Evolutionary conservation across 148 eudicot genomes (phyloP), one percentile per base, ranked within the genome.

Genomic region (Arbutus unedo): DNA sequence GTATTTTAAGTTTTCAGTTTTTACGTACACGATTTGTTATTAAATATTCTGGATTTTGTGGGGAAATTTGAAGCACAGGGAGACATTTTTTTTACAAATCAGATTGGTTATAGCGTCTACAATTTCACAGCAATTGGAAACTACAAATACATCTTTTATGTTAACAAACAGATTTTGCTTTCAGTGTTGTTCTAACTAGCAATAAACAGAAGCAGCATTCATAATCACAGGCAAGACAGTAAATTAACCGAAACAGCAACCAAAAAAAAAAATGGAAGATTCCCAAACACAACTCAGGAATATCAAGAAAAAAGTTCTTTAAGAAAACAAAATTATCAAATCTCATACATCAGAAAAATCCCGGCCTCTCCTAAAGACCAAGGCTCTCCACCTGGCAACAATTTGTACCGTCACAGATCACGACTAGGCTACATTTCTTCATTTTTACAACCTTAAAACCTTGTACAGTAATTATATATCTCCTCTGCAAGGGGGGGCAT

Each of bases 321-420:
- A 50, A 50, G 54, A 2, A 31, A 50, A 8, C 54, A 50, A 76
- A 78, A 57, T 54, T 71, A 56, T 59, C 50, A 73, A 81, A 50
- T 74, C 49, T 23, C 25, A 25, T 62, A 82, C 70, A 75, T 1
- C 0, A 6, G 72, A 14, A 62, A 81, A 56, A 23, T 74, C 59
- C 53, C 53, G 59, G 81, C 68, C 70, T 78, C 68, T 3, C 70
- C 70, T 43, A 57, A 55, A 78, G 21, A 72, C 47, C 57, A 50
- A 50, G 19, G 25, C 79, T 74, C 79, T 57, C 66, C 53, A 56
- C 66, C 60, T 19, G 4, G 41, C 64, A 49, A 55, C 60, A 83
- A 79, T 82, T 82, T 64, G 54, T 83, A 79, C 82, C 73, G 78
- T 83, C 85, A 50, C 82, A n/a, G 73, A 84, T 74, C 74, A 74